Evolutionary conservation across 2,329 filamentous ascomycete genomes (phyloP), one percentile per base, ranked within the genome.

Genomic region (Xylaria sp.): DNA sequence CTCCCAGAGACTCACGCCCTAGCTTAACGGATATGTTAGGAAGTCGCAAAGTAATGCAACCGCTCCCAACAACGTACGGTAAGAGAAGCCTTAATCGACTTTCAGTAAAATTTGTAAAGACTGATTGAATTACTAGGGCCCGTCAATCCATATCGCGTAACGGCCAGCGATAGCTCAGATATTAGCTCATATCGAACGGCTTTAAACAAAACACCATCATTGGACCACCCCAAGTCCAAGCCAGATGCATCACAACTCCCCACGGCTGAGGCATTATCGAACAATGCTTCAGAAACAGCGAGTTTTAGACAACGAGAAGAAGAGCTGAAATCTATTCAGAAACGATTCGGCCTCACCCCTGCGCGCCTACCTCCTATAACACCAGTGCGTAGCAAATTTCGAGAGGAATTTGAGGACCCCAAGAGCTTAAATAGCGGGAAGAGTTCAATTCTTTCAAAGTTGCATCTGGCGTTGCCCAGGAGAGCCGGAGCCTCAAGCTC

Each of bases 341-440:
- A 80, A 64, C 78, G 81, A n/a, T 83, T 85, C 60, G 77, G 78
- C 13, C 72, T 80, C n/a, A 74, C 77, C 5, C 65, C 79, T 2
- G 57, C 77, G 15, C 76, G 75, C 3, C 78, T 75, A 33, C 78
- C 78, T 42, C 74, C 73, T 2, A 73, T 73, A 2, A 62, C 69
- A n/a, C 76, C 74, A 11, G 66, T 80, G 1, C 70, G 70, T 54
- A 84, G 81, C 69, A 81, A 77, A 23, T 85, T 85, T 71, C 77
- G 73, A 10, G 83, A 85, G 66, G 77, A 83, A 5, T 80, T 84
- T 59, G 72, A 79, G 17, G 72, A 73, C 5, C 53, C 71, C 6
- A 71, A 66, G 51, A 33, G 66, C 15, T 62, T 67, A 26, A 61
- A 36, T 33, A 67, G 48, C 7, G 66, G 66, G 6, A 76, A 74